Evolutionary conservation across 352 stramenopile species (phyloP), one percentile per base, ranked within the genome.

Genomic region (Aphanomyces euteiches): DNA sequence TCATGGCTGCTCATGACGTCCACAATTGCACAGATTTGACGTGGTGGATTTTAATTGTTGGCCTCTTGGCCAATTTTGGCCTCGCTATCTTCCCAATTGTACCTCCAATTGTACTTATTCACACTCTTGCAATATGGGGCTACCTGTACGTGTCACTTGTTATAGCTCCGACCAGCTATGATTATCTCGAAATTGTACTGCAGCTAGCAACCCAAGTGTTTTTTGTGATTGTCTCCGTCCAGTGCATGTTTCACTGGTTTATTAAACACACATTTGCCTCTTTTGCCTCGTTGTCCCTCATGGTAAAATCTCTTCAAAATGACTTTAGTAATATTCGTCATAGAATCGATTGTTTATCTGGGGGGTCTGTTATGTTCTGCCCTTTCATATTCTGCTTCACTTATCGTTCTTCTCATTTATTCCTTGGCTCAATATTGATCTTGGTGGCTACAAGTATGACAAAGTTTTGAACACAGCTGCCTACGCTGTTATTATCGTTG

Each of bases 71-170:
- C 7, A 72, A 74, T 10, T 70, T 78, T 13, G 87, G 87, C 28
- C 82, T 81, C 38, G 82, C 81, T 10, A 65, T 89, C 15, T 67
- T 93, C 7, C 84, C 82, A 3, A 76, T 75, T 10, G 28, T 28
- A 28, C 80, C 77, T 15, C 56, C 79, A 2, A 57, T 50, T 19
- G 72, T 82, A 54, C 78, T 92, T 41, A 92, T 84, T 72, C 78
- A 83, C 36, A 47, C 69, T 41, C 72, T 92, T 7, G 75, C 90
- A 3, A 66, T 64, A 12, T 93, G 79, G 78, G 86, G 84, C 12
- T 91, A 90, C 63, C 81, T 91, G 63, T 93, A 92, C 71, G 82
- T 88, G 56, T 74, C 79, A 5, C 47, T 92, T 19, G 74, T 92
- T 21, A 84, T 82, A 1, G 82, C 90, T 56, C 79, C 86, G 4